Evolutionary conservation across 2,329 filamentous ascomycete species (phyloP), one percentile per base, ranked within the genome.

Genomic region (Pseudogymnoascus sp.): DNA sequence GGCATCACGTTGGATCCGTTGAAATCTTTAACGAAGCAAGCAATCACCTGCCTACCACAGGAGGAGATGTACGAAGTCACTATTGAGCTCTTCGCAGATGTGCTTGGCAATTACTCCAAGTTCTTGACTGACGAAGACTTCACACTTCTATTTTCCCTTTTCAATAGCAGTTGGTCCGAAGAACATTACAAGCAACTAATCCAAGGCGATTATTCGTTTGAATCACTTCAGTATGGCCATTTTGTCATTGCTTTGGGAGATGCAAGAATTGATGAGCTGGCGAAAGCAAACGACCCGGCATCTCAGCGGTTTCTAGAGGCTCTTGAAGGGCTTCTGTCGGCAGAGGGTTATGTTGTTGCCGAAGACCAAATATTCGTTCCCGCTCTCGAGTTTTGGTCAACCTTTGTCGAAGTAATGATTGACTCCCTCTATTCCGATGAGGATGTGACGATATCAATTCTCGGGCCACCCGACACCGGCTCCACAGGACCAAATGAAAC

Each of bases 331-430:
- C 80, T 95, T 4, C 78, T 93, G 24, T 81, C 81, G 19, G 82
- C 86, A 11, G 79, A 85, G 11, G 89, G 90, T 1, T 82, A 85
- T 68, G 84, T 88, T 1, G 86, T 87, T 1, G 82, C 82, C 3
- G 89, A 93, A 63, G 89, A 95, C 69, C 86, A 85, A 66, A 84
- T 92, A 10, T 92, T 91, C 63, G 83, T 89, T 0, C 83, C 86
- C 1, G 84, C 87, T 0, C 80, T 93, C 13, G 90, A 95, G 69
- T 93, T 95, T 72, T 95, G 91, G 90, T 87, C 84, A 16, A 86
- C 84, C 0, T 91, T 87, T 71, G 84, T 90, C 5, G 90, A 92
- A 74, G 83, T 84, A 11, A 80, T 86, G 78, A 83, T 80, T 65
- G 88, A 86, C 71, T 78, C 76, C 8, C 76, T 82, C 53, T 83